Evolutionary conservation across 768 basidiomycete genomes (phyloP).

Genomic region (Leccinum variicolor): DNA sequence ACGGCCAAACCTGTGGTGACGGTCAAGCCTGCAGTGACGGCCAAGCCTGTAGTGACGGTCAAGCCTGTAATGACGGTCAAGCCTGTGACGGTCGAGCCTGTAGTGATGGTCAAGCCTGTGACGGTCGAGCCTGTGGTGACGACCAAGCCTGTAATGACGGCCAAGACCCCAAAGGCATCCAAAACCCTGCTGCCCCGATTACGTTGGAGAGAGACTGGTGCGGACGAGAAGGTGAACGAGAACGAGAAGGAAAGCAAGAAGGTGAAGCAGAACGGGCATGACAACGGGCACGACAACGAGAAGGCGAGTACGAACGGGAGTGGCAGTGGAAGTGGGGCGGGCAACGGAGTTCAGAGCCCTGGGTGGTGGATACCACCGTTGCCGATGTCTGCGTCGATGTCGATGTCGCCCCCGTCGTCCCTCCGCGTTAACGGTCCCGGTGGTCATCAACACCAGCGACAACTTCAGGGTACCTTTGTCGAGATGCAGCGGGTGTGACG

Average conservation of each 20-base stretch:
- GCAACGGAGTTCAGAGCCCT: neutral
- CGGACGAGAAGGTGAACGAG: neutral
- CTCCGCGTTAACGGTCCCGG: neutral
- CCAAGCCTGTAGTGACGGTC: neutral
- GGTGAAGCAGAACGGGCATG: neutral
- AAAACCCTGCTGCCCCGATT: neutral
- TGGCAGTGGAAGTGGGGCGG: neutral
- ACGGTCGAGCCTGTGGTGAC: constrained; percentile 1
- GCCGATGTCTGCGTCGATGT: neutral
- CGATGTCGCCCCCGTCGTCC: neutral
- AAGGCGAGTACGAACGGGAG: constrained; percentile 2
- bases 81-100: no score
- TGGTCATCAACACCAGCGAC: neutral
- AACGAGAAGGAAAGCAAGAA: neutral
- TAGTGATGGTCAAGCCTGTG: no score
- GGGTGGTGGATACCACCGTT: neutral
- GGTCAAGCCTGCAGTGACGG: constrained; percentile 1
- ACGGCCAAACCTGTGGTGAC: neutral
- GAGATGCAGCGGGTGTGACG: constrained; percentile 3
- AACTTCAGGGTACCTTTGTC: constrained; percentile 1
- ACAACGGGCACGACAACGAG: neutral
- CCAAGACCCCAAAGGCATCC: neutral
- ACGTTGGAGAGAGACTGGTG: neutral
- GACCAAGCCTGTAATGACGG: neutral
- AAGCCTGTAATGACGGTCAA: neutral